phyloP scores from a whole-genome alignment of 176 grass and related monocot genomes.

The Aechmea fasciata region DNA sequence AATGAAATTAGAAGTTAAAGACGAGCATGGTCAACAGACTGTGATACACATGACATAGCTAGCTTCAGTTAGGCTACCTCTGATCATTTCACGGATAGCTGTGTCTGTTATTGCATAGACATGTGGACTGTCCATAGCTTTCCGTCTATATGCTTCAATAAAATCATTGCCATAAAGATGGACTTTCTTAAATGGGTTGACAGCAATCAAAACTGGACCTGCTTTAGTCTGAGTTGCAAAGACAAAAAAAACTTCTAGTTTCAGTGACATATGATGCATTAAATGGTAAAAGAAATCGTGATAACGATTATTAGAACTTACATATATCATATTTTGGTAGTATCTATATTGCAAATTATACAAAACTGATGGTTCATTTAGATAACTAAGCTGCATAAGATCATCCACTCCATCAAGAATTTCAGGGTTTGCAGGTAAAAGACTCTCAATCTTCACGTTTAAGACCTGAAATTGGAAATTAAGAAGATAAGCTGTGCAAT shows the following conservation, averaged over 20 bases:
- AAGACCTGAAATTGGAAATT: conserved; percentile 47
- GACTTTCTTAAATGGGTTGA: conserved; percentile 98
- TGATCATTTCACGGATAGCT: conserved; percentile 84
- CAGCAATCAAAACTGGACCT: conserved; percentile 91
- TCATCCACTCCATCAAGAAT: conserved; percentile 96
- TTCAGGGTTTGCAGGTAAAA: conserved; percentile 91
- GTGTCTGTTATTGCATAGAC: conserved; percentile 98
- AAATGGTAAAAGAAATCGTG: conserved; percentile 10
- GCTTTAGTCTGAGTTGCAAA: conserved; percentile 83
- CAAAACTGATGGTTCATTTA: conserved; percentile 89
- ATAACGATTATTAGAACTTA: conserved; percentile 35
- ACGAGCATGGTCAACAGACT: background rate
- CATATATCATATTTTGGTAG: conserved; percentile 78
- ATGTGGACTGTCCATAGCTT: conserved; percentile 74
- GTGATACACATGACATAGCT: background rate
- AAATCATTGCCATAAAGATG: conserved; percentile 74
- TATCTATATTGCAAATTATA: conserved; percentile 96
- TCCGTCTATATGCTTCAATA: conserved; percentile 72
- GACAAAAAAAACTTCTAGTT: background rate
- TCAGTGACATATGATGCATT: conserved; percentile 16
- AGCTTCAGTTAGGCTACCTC: conserved; percentile 40
- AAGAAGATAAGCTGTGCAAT: conserved; percentile 12
- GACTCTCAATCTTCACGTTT: conserved; percentile 61
- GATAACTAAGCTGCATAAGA: conserved; percentile 99
- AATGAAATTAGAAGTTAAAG: conserved; percentile 7